phyloP scores from a whole-genome alignment of 768 basidiomycete species.

The Podaxis sp. region DNA sequence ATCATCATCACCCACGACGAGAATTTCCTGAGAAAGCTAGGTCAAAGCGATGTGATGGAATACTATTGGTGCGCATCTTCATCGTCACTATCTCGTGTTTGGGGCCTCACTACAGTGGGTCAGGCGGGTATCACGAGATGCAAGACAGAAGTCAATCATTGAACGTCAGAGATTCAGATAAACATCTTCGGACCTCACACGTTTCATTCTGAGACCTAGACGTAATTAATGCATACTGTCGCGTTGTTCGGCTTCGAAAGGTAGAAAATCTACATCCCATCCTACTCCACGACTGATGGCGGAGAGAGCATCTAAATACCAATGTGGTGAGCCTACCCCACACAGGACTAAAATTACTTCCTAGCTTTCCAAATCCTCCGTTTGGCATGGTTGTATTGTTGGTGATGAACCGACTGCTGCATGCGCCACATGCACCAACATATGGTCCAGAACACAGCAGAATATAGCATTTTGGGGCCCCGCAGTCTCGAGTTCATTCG shows the following conservation, averaged over 20 bases:
- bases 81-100: constrained; percentile 1
- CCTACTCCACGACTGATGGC: too few relatives aligned
- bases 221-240: neutral
- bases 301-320: too few relatives aligned
- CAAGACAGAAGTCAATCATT: constrained; percentile 75
- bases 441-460: neutral
- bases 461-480: neutral
- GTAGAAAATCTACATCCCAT: too few relatives aligned
- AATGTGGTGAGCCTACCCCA: neutral
- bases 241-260: too few relatives aligned
- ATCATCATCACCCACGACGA: constrained; percentile 98
- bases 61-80: constrained; percentile 74
- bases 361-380: neutral
- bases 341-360: neutral
- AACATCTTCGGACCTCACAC: neutral
- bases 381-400: neutral
- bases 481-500: neutral
- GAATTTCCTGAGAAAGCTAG: constrained; percentile 86
- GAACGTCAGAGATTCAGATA: constrained; percentile 66
- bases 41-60: constrained; percentile 90
- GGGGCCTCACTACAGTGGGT: neutral
- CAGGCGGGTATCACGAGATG: constrained; percentile 77
- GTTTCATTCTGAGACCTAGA: neutral
- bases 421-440: neutral
- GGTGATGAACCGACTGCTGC: neutral